These are phyloP conservation scores for Coniella vitis DNA, from an alignment of 2,329 filamentous ascomycete species.

Conservation along the genomic window DNA sequence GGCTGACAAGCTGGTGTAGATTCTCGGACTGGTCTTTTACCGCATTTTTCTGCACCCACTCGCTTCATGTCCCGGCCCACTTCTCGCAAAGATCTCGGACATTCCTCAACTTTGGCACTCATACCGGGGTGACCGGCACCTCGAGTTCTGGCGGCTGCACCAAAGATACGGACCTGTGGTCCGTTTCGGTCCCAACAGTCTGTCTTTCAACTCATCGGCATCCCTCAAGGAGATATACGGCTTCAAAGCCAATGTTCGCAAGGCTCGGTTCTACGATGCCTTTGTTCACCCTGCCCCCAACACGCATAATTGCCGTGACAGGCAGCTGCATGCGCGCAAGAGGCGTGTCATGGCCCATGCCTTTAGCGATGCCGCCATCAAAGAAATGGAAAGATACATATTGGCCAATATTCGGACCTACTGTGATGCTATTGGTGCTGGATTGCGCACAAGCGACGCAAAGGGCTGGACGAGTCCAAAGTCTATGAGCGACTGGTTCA, in stretches of 20 bases:
- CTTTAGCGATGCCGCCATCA: slow-evolving; percentile 60
- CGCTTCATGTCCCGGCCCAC: slow-evolving; percentile 57
- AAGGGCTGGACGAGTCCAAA: slow-evolving; percentile 52
- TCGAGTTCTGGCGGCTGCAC: slow-evolving; percentile 66
- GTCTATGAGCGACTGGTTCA: slow-evolving; percentile 59
- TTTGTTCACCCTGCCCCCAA: slow-evolving; percentile 66
- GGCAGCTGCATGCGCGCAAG: slow-evolving; percentile 62
- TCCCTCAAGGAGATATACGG: slow-evolving; percentile 63
- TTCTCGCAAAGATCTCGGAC: slow-evolving; percentile 57
- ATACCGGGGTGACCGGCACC: slow-evolving; percentile 66
- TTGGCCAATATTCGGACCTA: slow-evolving; percentile 60
- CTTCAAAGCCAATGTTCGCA: slow-evolving; percentile 56
- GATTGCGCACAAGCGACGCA: slow-evolving; percentile 35
- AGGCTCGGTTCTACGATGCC: slow-evolving; percentile 66
- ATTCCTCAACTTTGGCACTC: slow-evolving; percentile 65
- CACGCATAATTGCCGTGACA: slow-evolving; percentile 67
- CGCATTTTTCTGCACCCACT: slow-evolving; percentile 58
- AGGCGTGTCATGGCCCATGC: slow-evolving; percentile 64
- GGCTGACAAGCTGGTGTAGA: too few relatives aligned
- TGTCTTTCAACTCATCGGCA: slow-evolving; percentile 68
- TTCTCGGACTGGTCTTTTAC: slow-evolving; percentile 50
- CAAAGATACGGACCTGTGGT: slow-evolving; percentile 62
- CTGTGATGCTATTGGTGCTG: slow-evolving; percentile 47
- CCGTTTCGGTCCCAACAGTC: slow-evolving; percentile 70
- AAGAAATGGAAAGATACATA: slow-evolving; percentile 62